Evolutionary conservation across 306 rosid species (phyloP).

Genomic region (Quercus berberidifolia): DNA sequence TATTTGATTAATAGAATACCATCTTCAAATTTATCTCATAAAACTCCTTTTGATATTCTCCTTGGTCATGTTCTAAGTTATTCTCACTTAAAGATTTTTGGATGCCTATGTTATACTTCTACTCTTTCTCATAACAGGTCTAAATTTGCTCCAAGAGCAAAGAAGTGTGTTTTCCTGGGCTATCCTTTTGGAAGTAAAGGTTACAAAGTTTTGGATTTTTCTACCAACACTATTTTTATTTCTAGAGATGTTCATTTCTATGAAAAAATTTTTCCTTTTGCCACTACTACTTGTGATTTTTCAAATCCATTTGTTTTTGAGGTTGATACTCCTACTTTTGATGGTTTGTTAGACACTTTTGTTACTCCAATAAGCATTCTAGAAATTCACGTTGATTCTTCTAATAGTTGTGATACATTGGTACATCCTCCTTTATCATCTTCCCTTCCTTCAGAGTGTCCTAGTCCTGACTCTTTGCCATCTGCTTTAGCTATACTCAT

Average conservation of each 20-base stretch:
- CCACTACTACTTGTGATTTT: neutral
- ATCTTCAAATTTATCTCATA: neutral
- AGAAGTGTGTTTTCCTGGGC: neutral
- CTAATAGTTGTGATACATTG: too few species aligned
- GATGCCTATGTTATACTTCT: neutral
- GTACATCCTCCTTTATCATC: too few species aligned
- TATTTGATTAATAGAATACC: neutral
- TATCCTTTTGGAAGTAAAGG: neutral
- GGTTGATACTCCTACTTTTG: neutral
- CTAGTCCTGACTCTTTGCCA: too few species aligned
- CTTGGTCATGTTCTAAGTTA: neutral
- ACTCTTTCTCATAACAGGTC: neutral
- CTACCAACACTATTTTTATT: too few species aligned
- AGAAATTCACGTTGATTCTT: too few species aligned
- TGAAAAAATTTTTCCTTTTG: neutral
- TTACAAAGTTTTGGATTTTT: too few species aligned
- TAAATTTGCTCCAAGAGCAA: neutral
- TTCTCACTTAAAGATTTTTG: neutral
- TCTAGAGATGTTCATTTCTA: too few species aligned
- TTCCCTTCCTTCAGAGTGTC: too few species aligned
- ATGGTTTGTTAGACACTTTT: neutral
- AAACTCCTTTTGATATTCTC: neutral
- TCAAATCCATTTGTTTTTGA: fast-evolving
- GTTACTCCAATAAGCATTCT: too few species aligned
- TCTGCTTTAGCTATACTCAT: too few species aligned